Base-by-base conservation (phyloP, 192 early-diverging fungal genomes). In the Coemansia sp. region DNA sequence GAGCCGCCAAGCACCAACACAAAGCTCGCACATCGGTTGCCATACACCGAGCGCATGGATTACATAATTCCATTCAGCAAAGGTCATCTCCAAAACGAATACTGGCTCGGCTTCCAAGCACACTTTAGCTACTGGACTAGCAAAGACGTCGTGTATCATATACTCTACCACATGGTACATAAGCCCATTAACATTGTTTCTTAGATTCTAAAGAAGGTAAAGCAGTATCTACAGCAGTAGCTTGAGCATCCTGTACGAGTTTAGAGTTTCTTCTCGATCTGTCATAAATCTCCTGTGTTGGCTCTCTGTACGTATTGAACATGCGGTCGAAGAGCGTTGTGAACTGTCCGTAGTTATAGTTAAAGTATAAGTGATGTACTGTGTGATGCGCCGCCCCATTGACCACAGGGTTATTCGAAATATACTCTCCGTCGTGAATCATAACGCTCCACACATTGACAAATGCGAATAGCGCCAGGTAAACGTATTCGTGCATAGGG, bases 311-410 rank as follows among this genome's bases (percentile, higher is more conserved):
- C 37, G 90, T 87, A 11, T 86, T 84, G 63, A 89, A 89, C 14
- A 89, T 1, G 35, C 89, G 87, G 68, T 93, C 95, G 91, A 95
- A 99, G n/a, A 99, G 67, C 13, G 97, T 99, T 21, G 93, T 94
- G 79, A 97, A 99, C 84, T 99, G 97, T 3, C 97, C 97, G 73
- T 95, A 99, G 86, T 99, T 99, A 88, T 98, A 99, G 87, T 98
- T 97, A 80, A 99, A 99, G 84, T 99, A 96, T 50, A 96, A 73
- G 70, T 99, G 97, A 72, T 99, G 97, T 35, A 99, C 89, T n/a
- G 94, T 89, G 73, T 99, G 97, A 73, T 99, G 97, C 9, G 97
- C 97, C 3, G 93, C 89, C 16, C 91, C 89, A 74, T 98, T 98
- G 67, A 98, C 87, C 43, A 90, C 71, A 0, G 85, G 66, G 62